Base-by-base conservation (phyloP, 257 asterid genomes). In the Rhazya stricta region DNA sequence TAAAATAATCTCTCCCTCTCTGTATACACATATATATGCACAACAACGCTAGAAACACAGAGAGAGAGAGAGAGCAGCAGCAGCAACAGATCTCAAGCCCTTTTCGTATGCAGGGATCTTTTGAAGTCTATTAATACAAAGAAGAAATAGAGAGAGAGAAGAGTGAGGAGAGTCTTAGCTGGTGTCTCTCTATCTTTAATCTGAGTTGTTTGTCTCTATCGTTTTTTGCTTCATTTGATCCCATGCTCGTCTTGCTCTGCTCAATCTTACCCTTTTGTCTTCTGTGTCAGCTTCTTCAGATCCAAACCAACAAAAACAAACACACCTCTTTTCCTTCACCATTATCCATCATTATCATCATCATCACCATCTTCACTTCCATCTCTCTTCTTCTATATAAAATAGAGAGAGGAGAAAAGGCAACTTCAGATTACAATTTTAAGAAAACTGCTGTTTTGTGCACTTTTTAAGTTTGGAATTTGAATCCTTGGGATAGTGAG, bases 81-180 rank as follows among this genome's bases (percentile, higher is more conserved):
- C 29, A 51, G 80, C 56, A 69, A 57, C 81, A 82, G 84, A 85
- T 82, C 86, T 80, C 73, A 75, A 85, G 71, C 76, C 72, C 51
- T 79, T 77, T 79, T 73, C 77, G 76, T 74, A 73, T 74, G 79
- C 85, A 80, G 83, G 46, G 69, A 80, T 81, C 77, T 70, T 74
- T 79, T 62, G 1, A 73, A 67, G 57, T 53, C 76, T 4, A 77
- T 62, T 41, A 74, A 32, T 75, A 80, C 45, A 34, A 29, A 58
- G 42, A 30, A 61, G 54, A 12, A 41, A n/a, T 37, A 61, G 19
- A 72, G 70, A 69, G 73, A 46, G 39, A 72, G 66, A 67, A 29
- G 42, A 11, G 42, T 69, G 69, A 41, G 50, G 25, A 7, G 43
- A 69, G 67, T 73, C 69, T 71, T 70, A 79, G 68, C 72, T 74